Evolutionary conservation across 305 asterid genomes (phyloP).

Genomic region (Andrographis paniculata): DNA sequence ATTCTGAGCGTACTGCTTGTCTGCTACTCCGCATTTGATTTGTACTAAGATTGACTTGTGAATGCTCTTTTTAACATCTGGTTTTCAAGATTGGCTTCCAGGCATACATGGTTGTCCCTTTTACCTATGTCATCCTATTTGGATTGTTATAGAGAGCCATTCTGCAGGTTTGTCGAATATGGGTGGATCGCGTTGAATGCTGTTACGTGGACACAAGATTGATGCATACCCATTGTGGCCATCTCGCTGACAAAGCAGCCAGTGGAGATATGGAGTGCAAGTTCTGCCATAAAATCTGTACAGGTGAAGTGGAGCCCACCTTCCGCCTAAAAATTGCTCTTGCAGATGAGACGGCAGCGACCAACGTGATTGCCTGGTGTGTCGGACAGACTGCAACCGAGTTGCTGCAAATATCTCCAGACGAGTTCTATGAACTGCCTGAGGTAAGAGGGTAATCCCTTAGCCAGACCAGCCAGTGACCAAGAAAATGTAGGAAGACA

Average conservation of each 20-base stretch:
- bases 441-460: slow-evolving; percentile 86
- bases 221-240: slow-evolving; percentile 65
- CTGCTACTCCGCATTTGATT: too few species aligned
- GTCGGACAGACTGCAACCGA: slow-evolving; percentile 86
- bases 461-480: too few species aligned
- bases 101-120: background rate
- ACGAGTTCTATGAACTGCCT: slow-evolving; percentile 61
- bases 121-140: background rate
- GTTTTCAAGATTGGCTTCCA: background rate
- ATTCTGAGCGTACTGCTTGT: too few species aligned
- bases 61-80: too few species aligned
- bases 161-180: slow-evolving; percentile 70
- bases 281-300: slow-evolving; percentile 53
- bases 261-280: slow-evolving; percentile 46
- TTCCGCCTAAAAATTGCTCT: slow-evolving; percentile 59
- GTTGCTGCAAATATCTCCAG: slow-evolving; percentile 83
- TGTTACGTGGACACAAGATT: slow-evolving; percentile 60
- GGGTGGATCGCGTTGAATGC: slow-evolving; percentile 73
- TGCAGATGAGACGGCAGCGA: slow-evolving; percentile 59
- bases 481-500: too few species aligned
- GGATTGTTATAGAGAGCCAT: background rate
- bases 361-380: slow-evolving; percentile 74
- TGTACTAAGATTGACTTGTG: too few species aligned
- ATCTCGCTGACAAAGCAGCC: slow-evolving; percentile 31
- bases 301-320: slow-evolving; percentile 42